phyloP scores from a whole-genome alignment of 176 grass and related monocot genomes.

The Saccharum spontaneum region DNA sequence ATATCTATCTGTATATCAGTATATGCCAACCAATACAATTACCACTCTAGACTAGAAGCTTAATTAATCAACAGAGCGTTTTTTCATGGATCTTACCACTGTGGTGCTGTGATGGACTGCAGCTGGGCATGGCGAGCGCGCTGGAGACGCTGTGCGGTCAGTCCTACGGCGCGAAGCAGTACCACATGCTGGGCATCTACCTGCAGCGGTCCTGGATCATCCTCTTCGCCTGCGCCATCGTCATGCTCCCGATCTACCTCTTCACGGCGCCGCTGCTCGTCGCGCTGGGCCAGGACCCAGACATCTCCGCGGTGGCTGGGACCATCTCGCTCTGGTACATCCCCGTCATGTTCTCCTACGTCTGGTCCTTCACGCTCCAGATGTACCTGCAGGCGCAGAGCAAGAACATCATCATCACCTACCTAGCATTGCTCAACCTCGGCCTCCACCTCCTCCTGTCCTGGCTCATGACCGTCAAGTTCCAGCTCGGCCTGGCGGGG shows the following conservation, averaged over 20 bases:
- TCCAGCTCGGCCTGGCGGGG: conserved; percentile 49
- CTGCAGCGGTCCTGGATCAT: conserved; percentile 79
- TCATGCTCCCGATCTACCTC: conserved; percentile 53
- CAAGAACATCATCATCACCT: conserved; percentile 68
- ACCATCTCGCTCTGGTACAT: conserved; percentile 68
- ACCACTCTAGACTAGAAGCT: not conserved
- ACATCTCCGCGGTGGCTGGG: conserved; percentile 43
- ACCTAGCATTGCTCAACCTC: conserved; percentile 56
- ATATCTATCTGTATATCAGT: not conserved
- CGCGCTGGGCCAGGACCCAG: conserved; percentile 51
- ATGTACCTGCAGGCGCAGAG: conserved; percentile 89
- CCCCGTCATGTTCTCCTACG: conserved; percentile 55
- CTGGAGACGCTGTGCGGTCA: conserved; percentile 80
- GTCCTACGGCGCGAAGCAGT: conserved; percentile 58
- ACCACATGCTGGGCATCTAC: conserved; percentile 79
- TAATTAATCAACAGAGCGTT: not conserved
- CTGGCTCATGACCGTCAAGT: conserved; percentile 39
- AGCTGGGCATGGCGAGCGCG: conserved; percentile 81
- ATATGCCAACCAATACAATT: not conserved
- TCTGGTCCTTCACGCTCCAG: conserved; percentile 68
- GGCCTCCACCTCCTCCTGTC: conserved; percentile 56
- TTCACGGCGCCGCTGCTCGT: conserved; percentile 56
- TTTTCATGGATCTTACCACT: not conserved
- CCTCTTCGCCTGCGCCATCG: conserved; percentile 26
- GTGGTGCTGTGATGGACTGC: not conserved